Evolutionary conservation across 2,329 filamentous ascomycete species (phyloP).

Genomic region (Endocalyx cinctus): DNA sequence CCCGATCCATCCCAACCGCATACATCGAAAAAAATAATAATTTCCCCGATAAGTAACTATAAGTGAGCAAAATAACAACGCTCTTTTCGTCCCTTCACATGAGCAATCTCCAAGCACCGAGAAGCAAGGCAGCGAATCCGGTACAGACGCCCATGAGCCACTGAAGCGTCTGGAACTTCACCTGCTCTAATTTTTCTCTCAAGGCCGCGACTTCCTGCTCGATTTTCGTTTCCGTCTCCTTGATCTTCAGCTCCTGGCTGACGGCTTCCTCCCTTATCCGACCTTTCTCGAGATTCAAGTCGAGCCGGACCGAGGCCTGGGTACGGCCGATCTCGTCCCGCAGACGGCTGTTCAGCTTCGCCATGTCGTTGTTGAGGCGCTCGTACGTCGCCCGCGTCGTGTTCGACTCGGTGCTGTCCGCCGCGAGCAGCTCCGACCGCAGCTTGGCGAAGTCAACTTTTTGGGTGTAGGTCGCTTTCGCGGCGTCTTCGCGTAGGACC

Average conservation of each 20-base stretch:
- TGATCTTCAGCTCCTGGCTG: conserved; percentile 94
- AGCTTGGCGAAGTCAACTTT: conserved; percentile 99
- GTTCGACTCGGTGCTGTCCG: conserved; percentile 85
- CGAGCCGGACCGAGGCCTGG: conserved; percentile 85
- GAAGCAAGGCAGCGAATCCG: conserved; percentile 60
- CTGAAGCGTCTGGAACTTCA: conserved; percentile 97
- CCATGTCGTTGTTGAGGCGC: conserved; percentile 86
- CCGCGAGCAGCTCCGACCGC: conserved; percentile 85
- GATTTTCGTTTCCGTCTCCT: conserved; percentile 97
- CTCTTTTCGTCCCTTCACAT: conserved; percentile 55
- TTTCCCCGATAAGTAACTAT: no score
- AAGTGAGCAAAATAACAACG: no score
- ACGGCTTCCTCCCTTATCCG: conserved; percentile 95
- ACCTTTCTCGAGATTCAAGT: conserved; percentile 95
- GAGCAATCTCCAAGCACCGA: conserved; percentile 66
- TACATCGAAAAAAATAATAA: no score
- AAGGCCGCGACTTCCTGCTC: conserved; percentile 93
- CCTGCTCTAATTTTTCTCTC: conserved; percentile 87
- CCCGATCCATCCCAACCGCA: no score
- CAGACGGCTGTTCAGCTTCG: conserved; percentile 83
- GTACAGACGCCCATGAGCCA: conserved; percentile 89
- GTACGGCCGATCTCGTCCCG: conserved; percentile 93
- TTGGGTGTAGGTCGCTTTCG: conserved; percentile 74
- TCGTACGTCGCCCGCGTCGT: conserved; percentile 88
- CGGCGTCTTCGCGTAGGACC: conserved; percentile 91